Conservation (phyloP, 306 rosid genomes). For the Quercus variabilis region DNA sequence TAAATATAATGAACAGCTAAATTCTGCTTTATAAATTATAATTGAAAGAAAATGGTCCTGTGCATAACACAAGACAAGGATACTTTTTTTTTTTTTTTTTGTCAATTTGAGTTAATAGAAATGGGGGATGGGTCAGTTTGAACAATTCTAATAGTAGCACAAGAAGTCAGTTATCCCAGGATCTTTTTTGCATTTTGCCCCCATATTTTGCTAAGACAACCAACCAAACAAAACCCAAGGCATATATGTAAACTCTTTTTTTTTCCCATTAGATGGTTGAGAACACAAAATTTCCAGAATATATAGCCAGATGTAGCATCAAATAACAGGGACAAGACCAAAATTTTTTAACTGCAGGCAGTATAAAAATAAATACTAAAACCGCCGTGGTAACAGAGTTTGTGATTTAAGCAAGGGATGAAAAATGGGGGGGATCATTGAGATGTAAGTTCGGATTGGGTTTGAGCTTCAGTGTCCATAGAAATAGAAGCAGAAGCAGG, state of each 20-base stretch:
- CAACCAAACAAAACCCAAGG: too few relatives aligned
- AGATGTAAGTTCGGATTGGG: conserved; percentile 35
- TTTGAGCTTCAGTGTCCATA: conserved; percentile 31
- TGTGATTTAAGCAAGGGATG: neutral
- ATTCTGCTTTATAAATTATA: too few relatives aligned
- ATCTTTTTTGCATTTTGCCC: too few relatives aligned
- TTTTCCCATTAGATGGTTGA: neutral
- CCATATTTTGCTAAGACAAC: too few relatives aligned
- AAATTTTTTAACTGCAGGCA: neutral
- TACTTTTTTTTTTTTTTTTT: too few relatives aligned
- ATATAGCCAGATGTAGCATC: neutral
- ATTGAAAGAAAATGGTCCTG: too few relatives aligned
- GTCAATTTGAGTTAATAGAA: too few relatives aligned
- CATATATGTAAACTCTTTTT: neutral
- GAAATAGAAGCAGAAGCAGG: conserved; percentile 1
- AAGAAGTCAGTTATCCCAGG: too few relatives aligned
- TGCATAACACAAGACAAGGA: too few relatives aligned
- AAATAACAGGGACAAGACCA: neutral
- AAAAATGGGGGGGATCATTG: conserved; percentile 15
- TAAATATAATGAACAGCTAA: too few relatives aligned
- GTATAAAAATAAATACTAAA: neutral
- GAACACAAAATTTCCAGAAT: neutral
- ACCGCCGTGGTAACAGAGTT: neutral
- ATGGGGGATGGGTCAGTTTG: too few relatives aligned
- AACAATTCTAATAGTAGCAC: too few relatives aligned